phyloP scores from a whole-genome alignment of 2,329 filamentous ascomycete genomes.

The Paramyrothecium roridum region DNA sequence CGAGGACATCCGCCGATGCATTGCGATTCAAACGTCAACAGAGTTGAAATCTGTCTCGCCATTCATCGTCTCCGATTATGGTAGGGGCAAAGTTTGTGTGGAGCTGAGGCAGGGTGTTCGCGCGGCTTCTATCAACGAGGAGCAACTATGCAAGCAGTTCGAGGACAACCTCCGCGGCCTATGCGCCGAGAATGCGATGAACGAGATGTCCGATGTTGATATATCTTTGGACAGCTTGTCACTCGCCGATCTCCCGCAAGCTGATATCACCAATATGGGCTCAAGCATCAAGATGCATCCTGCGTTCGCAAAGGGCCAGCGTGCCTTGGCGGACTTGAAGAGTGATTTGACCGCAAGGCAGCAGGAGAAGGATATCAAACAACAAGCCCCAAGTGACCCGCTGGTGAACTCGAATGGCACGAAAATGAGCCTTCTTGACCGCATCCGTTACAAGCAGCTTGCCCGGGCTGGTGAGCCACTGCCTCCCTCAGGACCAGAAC shows the following conservation, averaged over 20 bases:
- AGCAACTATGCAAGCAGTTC: constrained; percentile 52
- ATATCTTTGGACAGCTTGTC: constrained; percentile 54
- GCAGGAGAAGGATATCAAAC: constrained; percentile 38
- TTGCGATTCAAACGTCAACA: constrained; percentile 55
- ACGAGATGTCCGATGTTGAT: constrained; percentile 27
- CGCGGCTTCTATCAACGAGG: constrained; percentile 42
- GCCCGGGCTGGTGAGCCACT: constrained; percentile 53
- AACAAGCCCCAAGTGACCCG: constrained; percentile 24
- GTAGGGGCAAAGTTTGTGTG: constrained; percentile 54
- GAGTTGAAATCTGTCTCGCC: constrained; percentile 27
- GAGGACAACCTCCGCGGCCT: constrained; percentile 44
- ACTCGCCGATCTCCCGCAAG: constrained; percentile 40
- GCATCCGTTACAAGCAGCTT: constrained; percentile 68
- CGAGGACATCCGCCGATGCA: constrained; percentile 63
- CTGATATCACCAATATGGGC: constrained; percentile 27
- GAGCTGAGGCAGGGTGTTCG: constrained; percentile 44
- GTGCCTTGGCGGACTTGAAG: constrained; percentile 67
- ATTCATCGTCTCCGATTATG: constrained; percentile 48
- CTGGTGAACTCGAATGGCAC: constrained; percentile 39
- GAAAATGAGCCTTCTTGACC: constrained; percentile 70
- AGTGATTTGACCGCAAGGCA: constrained; percentile 53
- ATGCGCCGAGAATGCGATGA: constrained; percentile 34
- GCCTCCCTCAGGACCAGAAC: constrained; percentile 53
- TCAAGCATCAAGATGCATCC: constrained; percentile 45
- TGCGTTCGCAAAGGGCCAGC: constrained; percentile 63